Percentiles rank a stretch among this genome's conserved stretches.
These are phyloP conservation scores for Pythium periplocum DNA, from an alignment of 352 stramenopile species.

Conservation along the genomic window DNA sequence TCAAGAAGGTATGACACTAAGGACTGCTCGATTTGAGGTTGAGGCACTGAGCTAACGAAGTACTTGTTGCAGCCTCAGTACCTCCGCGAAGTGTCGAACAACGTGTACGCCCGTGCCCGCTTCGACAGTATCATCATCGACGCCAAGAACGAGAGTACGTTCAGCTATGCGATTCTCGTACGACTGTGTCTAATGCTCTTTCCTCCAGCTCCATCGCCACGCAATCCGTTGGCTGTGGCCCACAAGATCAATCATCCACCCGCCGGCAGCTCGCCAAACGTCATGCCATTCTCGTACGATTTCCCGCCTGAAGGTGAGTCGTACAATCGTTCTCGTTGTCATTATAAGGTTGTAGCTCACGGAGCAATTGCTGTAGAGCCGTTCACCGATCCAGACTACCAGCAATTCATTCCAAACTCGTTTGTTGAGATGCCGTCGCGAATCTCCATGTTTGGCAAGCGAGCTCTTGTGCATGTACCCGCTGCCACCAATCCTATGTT, in stretches of 20 bases:
- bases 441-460: conserved; percentile 80
- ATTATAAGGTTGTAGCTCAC: neutral
- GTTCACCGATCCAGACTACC: conserved; percentile 51
- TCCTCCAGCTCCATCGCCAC: conserved; percentile 38
- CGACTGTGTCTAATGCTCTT: neutral
- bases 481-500: conserved; percentile 1
- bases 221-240: conserved; percentile 66
- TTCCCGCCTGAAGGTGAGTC: conserved; percentile 59
- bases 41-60: conserved; percentile 1
- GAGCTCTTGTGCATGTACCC: conserved; percentile 74
- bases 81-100: conserved; percentile 66
- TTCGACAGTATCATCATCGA: conserved; percentile 88
- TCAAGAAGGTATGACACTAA: conserved; percentile 54
- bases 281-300: conserved; percentile 78
- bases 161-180: neutral
- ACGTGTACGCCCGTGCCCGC: conserved; percentile 65
- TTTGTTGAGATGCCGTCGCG: conserved; percentile 78
- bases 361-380: conserved; percentile 30
- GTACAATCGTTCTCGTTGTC: neutral
- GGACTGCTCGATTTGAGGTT: neutral
- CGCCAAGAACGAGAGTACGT: conserved; percentile 68
- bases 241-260: conserved; percentile 88
- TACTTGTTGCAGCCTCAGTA: conserved; percentile 30
- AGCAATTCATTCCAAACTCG: conserved; percentile 75
- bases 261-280: conserved; percentile 55